Evolutionary conservation across 176 grass and related monocot species (phyloP).

Genomic region (Melocanna baccifera): DNA sequence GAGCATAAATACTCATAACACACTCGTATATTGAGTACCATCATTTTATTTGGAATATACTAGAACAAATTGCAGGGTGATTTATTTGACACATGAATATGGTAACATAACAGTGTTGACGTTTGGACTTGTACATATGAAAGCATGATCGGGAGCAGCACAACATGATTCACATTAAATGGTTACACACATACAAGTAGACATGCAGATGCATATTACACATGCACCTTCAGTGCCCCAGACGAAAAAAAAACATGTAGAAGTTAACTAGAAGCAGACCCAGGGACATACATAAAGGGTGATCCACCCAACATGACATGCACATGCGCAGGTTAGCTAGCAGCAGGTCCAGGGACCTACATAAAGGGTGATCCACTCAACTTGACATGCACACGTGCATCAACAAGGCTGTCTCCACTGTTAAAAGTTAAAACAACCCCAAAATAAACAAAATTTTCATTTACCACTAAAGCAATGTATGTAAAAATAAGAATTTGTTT

Average conservation of each 20-base stretch:
- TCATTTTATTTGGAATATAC: constrained; percentile 4
- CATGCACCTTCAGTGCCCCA: background rate
- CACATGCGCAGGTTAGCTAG: background rate
- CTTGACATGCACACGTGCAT: background rate
- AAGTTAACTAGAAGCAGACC: background rate
- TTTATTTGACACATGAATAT: constrained; percentile 12
- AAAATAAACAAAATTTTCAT: constrained; percentile 2
- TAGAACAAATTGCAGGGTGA: background rate
- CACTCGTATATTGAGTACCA: background rate
- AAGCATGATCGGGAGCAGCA: background rate
- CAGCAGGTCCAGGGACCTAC: background rate
- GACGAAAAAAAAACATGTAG: background rate
- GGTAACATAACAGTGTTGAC: background rate
- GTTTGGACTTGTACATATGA: background rate
- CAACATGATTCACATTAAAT: background rate
- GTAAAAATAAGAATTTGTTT: background rate
- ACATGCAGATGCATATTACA: background rate
- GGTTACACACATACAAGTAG: background rate
- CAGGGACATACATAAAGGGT: background rate
- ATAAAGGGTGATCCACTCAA: background rate
- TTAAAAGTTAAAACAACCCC: background rate
- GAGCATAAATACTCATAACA: background rate
- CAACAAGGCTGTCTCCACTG: background rate
- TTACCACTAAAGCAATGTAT: background rate
- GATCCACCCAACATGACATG: background rate